Evolutionary conservation across 2,329 filamentous ascomycete genomes (phyloP), one percentile per base, ranked within the genome.

Genomic region (Ophiostoma tasmaniense): DNA sequence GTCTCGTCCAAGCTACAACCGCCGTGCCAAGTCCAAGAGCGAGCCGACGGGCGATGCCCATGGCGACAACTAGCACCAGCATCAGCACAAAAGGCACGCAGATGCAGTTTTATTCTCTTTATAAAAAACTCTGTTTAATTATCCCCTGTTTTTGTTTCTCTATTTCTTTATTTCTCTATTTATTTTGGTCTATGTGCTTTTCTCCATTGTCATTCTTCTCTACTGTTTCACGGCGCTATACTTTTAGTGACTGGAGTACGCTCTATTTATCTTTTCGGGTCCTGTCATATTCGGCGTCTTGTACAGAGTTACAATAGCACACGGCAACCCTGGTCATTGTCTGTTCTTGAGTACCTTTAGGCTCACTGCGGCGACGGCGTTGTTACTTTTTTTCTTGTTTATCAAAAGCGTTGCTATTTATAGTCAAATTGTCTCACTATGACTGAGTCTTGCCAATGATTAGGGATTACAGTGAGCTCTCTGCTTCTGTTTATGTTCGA

Each of bases 11-110:
- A 64, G 72, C 68, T 82, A 83, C 70, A 81, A 79, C 64, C 78
- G 81, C n/a, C 78, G 81, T 50, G 76, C 80, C 28, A 79, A 83
- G 70, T 83, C 81, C 64, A 83, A 80, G 73, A 84, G 82, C 71
- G 81, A 84, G 73, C 72, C 72, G 11, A 28, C 67, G 14, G 35
- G 39, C 45, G 65, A 52, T 13, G 45, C 55, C 7, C 25, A 39
- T 37, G n/a, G 55, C 20, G 28, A 35, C 11, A 45, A 50, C 33
- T 64, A 64, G 61, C 20, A 33, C 7, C 28, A 64, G 61, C 20
- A 33, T 10, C 28, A 11, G 17, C 20, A 13, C 37, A 45, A 17
- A 11, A n/a, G 8, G 28, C 65, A 35, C 28, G 3, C 30, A 37
- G 8, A 6, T 25, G 30, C 33, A 64, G 5, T 14, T 28, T 10